Percentiles rank a stretch among this genome's conserved stretches.
phyloP scores from a whole-genome alignment of 2,329 filamentous ascomycete genomes.

The Metarhizium sp. region DNA sequence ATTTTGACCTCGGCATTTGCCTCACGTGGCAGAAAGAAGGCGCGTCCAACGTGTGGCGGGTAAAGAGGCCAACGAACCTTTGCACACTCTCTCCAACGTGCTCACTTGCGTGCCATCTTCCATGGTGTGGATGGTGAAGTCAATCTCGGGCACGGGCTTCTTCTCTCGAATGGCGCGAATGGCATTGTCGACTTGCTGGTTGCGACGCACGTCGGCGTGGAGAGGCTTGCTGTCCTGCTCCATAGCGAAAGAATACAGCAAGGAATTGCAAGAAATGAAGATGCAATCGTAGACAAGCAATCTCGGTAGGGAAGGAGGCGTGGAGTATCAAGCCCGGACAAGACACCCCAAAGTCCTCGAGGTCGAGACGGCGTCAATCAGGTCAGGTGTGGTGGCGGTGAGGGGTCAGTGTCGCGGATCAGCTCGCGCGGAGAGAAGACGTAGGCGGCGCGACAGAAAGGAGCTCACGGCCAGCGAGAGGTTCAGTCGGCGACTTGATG shows the following conservation, averaged over 20 bases:
- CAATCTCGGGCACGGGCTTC: conserved; percentile 93
- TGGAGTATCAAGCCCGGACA: neutral
- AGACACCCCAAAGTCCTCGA: conserved; percentile 3
- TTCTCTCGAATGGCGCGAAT: conserved; percentile 89
- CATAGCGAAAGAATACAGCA: conserved; percentile 24
- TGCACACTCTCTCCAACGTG: conserved; percentile 93
- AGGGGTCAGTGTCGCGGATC: neutral
- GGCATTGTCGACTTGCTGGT: conserved; percentile 71
- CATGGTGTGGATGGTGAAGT: conserved; percentile 98
- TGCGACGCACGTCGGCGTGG: conserved; percentile 36
- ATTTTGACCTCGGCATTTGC: conserved; percentile 2
- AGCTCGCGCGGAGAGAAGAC: neutral
- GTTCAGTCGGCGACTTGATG: neutral
- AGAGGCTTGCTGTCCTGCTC: conserved; percentile 34
- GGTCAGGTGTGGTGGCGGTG: conserved; percentile 13
- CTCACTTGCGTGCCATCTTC: conserved; percentile 93
- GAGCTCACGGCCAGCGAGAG: conserved; percentile 10
- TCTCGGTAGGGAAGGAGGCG: neutral
- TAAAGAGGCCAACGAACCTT: conserved; percentile 56
- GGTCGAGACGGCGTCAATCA: conserved; percentile 13
- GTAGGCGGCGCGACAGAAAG: neutral
- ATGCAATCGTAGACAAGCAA: neutral
- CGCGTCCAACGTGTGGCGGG: neutral
- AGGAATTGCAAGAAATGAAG: neutral
- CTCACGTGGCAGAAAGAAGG: neutral